phyloP scores from a whole-genome alignment of 2,329 filamentous ascomycete species.

The Beauveria medogensis region DNA sequence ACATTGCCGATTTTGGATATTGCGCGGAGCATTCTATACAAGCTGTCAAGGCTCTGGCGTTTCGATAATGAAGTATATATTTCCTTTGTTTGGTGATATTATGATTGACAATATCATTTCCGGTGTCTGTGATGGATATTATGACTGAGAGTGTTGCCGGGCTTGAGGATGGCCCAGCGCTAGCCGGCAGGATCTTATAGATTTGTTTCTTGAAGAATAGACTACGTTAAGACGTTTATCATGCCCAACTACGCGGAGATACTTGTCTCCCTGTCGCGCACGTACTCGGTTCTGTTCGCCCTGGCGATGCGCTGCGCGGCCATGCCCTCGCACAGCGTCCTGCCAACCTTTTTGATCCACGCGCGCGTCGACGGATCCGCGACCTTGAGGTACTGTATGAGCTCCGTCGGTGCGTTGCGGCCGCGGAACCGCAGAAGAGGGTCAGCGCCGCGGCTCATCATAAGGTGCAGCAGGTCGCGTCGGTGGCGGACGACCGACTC shows the following conservation, averaged over 20 bases:
- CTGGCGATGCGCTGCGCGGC: background rate
- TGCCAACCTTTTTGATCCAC: conserved; percentile 3
- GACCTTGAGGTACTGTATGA: background rate
- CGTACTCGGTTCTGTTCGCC: background rate
- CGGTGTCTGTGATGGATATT: background rate
- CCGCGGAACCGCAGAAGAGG: conserved; percentile 1
- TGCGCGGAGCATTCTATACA: background rate
- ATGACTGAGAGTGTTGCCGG: background rate
- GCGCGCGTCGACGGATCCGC: conserved; percentile 2
- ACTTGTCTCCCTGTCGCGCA: background rate
- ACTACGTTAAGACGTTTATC: background rate
- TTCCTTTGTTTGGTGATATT: background rate
- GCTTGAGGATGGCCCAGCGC: background rate
- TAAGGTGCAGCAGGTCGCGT: background rate
- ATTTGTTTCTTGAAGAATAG: background rate
- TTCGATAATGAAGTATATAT: background rate
- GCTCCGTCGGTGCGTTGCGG: background rate
- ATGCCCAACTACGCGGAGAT: background rate
- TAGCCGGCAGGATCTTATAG: background rate
- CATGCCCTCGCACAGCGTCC: conserved; percentile 5
- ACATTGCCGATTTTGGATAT: background rate
- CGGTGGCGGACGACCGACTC: background rate
- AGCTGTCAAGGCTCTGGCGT: background rate
- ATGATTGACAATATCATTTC: background rate
- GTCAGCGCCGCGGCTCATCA: conserved; percentile 9